Base-by-base conservation (phyloP, 352 stramenopile species). In the Pythium rhizo-oryzae region DNA sequence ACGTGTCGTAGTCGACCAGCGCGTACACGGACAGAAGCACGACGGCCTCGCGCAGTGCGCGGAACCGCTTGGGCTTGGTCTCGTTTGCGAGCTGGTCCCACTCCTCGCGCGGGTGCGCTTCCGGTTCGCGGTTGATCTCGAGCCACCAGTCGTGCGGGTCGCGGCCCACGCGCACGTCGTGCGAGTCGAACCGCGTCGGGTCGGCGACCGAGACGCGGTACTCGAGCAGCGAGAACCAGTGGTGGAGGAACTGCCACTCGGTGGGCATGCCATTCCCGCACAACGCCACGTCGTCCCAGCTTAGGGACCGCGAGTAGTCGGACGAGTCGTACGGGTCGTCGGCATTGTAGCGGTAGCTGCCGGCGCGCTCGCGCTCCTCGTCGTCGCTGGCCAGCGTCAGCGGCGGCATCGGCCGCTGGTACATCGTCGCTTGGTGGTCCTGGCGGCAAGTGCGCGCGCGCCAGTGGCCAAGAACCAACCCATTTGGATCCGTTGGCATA, bases 91-190 rank as follows among this genome's bases (percentile, higher is more conserved):
- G 21, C 13, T 8, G 8, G 49, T 55, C 49, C 5, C 23, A 35
- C 23, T 55, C 21, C 4, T 16, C 6, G 3, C 13, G 8, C 21
- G 23, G n/a, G n/a, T 33, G 13, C 21, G 21, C 49, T 1, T 55
- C 21, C 5, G 49, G 49, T 15, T 8, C 47, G 47, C 12, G 12
- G 35, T 41, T 41, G 35, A 41, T 28, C 47, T 28, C 23, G 49
- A 37, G 24, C 49, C 49, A 55, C 49, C 49, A 35, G 24, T 55
- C 49, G 8, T 33, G 24, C 49, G 49, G 49, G 9, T 55, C 49
- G 23, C 49, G 49, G 19, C 49, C 49, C 23, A 55, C 37, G 47
- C 49, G 49, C 23, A 55, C 49, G 49, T 55, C 49, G 49, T 55
- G 49, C 21, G 23, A 37, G 23, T 55, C 49, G 7, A 28, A 18